These are phyloP conservation scores for Ascochyta rabiei DNA, from an alignment of 2,329 filamentous ascomycete species.

Conservation along the genomic window DNA sequence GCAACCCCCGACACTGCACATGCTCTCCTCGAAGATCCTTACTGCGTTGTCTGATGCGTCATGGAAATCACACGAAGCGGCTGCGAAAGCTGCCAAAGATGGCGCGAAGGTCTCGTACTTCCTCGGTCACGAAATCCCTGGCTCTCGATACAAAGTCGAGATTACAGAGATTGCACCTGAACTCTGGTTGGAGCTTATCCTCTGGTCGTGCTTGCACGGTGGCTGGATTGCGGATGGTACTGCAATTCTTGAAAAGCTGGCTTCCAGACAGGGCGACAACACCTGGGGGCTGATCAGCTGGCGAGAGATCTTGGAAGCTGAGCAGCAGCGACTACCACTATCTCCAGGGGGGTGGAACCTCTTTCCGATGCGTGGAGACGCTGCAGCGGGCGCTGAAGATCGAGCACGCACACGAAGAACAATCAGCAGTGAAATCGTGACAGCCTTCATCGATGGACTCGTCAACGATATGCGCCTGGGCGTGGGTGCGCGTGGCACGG, in stretches of 20 bases:
- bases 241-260: conserved; percentile 46
- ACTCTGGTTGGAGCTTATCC: conserved; percentile 59
- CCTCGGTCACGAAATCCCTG: conserved; percentile 52
- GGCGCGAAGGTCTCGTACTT: conserved; percentile 48
- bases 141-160: conserved; percentile 50
- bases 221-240: conserved; percentile 53
- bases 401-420: conserved; percentile 50
- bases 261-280: conserved; percentile 25
- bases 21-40: conserved; percentile 56
- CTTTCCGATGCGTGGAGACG: conserved; percentile 28
- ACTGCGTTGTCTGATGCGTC: conserved; percentile 58
- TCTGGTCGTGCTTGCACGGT: conserved; percentile 58
- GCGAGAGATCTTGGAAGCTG: conserved; percentile 48
- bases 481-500: conserved; percentile 49
- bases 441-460: conserved; percentile 61
- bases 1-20: conserved; percentile 55
- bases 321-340: conserved; percentile 26
- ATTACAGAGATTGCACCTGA: conserved; percentile 52
- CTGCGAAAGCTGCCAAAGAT: conserved; percentile 33
- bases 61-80: conserved; percentile 55
- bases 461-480: conserved; percentile 54
- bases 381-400: conserved; percentile 28
- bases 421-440: conserved; percentile 64
- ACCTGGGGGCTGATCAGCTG: conserved; percentile 49
- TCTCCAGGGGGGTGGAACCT: conserved; percentile 30